phyloP scores from a whole-genome alignment of 352 stramenopile genomes.

The Blastocystis sp. region DNA sequence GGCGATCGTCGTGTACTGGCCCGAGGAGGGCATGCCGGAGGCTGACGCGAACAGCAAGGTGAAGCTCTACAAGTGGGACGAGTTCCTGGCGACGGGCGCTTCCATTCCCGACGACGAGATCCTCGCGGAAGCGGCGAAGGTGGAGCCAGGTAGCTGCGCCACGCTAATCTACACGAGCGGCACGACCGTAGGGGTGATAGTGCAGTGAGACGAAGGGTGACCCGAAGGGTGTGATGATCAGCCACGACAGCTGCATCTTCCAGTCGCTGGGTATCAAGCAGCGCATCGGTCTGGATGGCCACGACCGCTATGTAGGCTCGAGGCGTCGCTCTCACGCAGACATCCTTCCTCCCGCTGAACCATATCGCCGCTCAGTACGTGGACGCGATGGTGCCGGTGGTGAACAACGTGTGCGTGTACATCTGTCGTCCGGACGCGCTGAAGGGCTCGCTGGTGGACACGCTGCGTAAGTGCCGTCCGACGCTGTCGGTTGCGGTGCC shows the following conservation, averaged over 20 bases:
- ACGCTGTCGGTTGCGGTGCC: conserved; percentile 73
- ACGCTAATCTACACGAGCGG: conserved; percentile 73
- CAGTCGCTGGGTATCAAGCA: conserved; percentile 32
- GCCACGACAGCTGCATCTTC: conserved; percentile 64
- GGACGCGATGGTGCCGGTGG: conserved; percentile 64
- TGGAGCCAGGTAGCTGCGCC: conserved; percentile 64
- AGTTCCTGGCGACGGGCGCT: conserved; percentile 62
- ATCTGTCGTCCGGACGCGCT: conserved; percentile 72
- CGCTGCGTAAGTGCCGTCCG: conserved; percentile 66
- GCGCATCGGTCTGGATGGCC: conserved; percentile 58
- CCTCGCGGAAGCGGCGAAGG: conserved; percentile 24
- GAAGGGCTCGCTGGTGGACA: conserved; percentile 67
- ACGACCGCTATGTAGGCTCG: conserved; percentile 48
- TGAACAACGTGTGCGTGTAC: conserved; percentile 45
- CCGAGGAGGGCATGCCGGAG: conserved; percentile 63
- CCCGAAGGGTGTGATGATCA: conserved; percentile 73
- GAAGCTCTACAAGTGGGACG: conserved; percentile 65
- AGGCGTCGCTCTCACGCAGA: not conserved
- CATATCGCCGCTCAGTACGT: conserved; percentile 66
- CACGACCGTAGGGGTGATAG: conserved; percentile 62
- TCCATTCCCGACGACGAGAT: conserved; percentile 52
- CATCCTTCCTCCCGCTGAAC: conserved; percentile 63
- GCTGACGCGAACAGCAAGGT: conserved; percentile 42
- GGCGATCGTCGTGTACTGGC: conserved; percentile 76
- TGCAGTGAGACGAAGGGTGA: conserved; percentile 60